A percentile compares a stretch with the other conserved stretches of the same genome.
Evolutionary conservation across 2,329 filamentous ascomycete species (phyloP).

Genomic region (Verticillium dahliae): DNA sequence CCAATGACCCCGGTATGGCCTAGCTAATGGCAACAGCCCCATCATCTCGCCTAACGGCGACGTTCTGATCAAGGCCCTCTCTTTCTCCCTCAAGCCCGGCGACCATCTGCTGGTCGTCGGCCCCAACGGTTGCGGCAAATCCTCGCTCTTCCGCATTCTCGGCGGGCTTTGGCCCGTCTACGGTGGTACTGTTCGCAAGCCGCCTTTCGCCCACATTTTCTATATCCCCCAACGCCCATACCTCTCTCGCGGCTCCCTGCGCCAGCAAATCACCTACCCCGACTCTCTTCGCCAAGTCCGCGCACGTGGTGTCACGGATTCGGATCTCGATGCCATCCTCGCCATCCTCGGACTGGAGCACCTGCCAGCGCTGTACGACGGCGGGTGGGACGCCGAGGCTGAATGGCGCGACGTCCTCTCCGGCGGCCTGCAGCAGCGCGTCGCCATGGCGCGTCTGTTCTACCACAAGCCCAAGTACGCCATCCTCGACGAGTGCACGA

Average conservation of each 20-base stretch:
- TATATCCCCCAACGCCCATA: slow-evolving; percentile 97
- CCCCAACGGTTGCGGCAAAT: slow-evolving; percentile 96
- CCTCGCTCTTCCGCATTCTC: slow-evolving; percentile 89
- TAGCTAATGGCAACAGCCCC: slow-evolving; percentile 40
- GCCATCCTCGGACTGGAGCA: slow-evolving; percentile 75
- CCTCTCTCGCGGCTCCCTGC: slow-evolving; percentile 81
- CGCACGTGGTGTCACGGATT: slow-evolving; percentile 73
- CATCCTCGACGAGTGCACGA: slow-evolving; percentile 95
- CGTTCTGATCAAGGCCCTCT: slow-evolving; percentile 77
- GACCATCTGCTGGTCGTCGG: slow-evolving; percentile 93
- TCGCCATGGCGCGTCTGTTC: slow-evolving; percentile 93
- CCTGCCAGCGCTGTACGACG: slow-evolving; percentile 68
- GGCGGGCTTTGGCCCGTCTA: slow-evolving; percentile 98
- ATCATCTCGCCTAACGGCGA: slow-evolving; percentile 97
- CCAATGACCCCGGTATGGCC: not conserved
- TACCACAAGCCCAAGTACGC: slow-evolving; percentile 91
- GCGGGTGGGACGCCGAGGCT: slow-evolving; percentile 86
- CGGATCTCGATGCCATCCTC: slow-evolving; percentile 71
- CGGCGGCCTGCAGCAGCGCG: slow-evolving; percentile 86
- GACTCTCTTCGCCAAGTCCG: slow-evolving; percentile 85
- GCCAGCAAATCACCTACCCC: slow-evolving; percentile 95
- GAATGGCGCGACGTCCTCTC: slow-evolving; percentile 96
- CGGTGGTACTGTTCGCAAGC: slow-evolving; percentile 87
- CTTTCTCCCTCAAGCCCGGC: slow-evolving; percentile 78
- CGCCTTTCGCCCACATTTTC: slow-evolving; percentile 88